A percentile compares a stretch with the other conserved stretches of the same genome.
Evolutionary conservation across 2,329 filamentous ascomycete species (phyloP).

Genomic region (Colletotrichum chrysophilum): DNA sequence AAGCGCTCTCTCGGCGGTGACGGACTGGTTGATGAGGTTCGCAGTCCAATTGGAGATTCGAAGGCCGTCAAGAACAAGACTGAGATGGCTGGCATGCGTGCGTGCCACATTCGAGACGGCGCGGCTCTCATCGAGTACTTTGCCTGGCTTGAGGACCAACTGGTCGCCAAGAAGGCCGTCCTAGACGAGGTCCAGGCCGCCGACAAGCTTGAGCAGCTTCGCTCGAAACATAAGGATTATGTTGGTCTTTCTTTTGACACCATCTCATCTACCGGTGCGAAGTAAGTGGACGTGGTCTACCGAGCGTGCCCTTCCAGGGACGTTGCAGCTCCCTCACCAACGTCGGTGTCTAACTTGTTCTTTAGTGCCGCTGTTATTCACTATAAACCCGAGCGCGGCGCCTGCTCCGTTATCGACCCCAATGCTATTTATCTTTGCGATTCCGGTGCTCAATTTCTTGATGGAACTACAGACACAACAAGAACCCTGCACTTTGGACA

Average conservation of each 20-base stretch:
- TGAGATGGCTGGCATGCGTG: constrained; percentile 90
- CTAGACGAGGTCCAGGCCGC: constrained; percentile 92
- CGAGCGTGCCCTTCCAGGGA: not conserved
- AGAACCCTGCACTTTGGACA: constrained; percentile 90
- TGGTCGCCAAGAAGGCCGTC: constrained; percentile 72
- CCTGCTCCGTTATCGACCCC: constrained; percentile 83
- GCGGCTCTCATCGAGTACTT: constrained; percentile 92
- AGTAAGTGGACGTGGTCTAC: constrained; percentile 46
- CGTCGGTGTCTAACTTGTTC: not conserved
- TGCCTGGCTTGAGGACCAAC: constrained; percentile 92
- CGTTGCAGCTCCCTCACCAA: not conserved
- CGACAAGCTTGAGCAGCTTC: constrained; percentile 83
- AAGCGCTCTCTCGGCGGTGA: constrained; percentile 87
- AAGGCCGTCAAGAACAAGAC: constrained; percentile 94
- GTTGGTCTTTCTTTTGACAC: constrained; percentile 93
- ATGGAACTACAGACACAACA: constrained; percentile 96
- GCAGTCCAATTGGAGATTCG: constrained; percentile 86
- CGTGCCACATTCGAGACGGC: constrained; percentile 92
- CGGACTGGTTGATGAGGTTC: constrained; percentile 80
- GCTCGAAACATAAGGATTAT: constrained; percentile 73
- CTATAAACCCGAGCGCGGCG: constrained; percentile 86
- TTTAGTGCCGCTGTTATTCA: constrained; percentile 89
- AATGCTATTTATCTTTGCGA: constrained; percentile 92
- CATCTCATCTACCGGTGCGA: constrained; percentile 90
- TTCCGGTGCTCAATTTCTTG: constrained; percentile 93